Evolutionary conservation across 768 basidiomycete species (phyloP), one percentile per base, ranked within the genome.

Genomic region (Phylloporus scabripes): DNA sequence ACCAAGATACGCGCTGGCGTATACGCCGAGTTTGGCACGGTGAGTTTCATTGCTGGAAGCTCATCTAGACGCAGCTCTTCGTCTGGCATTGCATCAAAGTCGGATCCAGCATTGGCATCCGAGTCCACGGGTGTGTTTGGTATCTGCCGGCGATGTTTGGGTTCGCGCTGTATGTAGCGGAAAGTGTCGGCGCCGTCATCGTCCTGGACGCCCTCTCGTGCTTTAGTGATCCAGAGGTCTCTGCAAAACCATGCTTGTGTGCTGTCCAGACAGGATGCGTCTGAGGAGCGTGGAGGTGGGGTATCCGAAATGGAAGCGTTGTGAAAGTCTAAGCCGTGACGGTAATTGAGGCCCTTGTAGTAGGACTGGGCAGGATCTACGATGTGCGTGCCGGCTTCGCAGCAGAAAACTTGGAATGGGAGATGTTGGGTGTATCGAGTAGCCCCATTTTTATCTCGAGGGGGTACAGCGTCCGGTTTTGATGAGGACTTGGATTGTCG

Each of bases 331-430:
- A 69, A 72, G 4, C 91, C 92, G 2, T 90, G 79, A 41, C 93
- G 87, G 66, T 99, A 99, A 0, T 62, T 62, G 56, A 99, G 78
- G 37, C 89, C 90, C 36, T 82, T 82, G 74, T 99, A 99, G 74
- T 98, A 99, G 0, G 92, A 89, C 66, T 97, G 94, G 29, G 78
- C 79, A 10, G 96, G 96, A 63, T 99, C 96, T 54, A 99, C 85
- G 62, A 99, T 84, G 65, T 98, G 96, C 1, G 92, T 94, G 5
- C 96, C 96, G 0, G 92, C 87, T 72, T 99, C 96, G 70, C 96
- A 99, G 74, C 96, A 99, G 72, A 96, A 98, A 8, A 89, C 92
- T 65, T 99, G 96, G 75, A 99, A 97, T 4, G 96, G 96, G 1
- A 98, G 80, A 61, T 99, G 94, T 51, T 86, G 81, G 1, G 81